Evolutionary conservation across 768 basidiomycete genomes (phyloP).

Genomic region (Suillus spraguei): DNA sequence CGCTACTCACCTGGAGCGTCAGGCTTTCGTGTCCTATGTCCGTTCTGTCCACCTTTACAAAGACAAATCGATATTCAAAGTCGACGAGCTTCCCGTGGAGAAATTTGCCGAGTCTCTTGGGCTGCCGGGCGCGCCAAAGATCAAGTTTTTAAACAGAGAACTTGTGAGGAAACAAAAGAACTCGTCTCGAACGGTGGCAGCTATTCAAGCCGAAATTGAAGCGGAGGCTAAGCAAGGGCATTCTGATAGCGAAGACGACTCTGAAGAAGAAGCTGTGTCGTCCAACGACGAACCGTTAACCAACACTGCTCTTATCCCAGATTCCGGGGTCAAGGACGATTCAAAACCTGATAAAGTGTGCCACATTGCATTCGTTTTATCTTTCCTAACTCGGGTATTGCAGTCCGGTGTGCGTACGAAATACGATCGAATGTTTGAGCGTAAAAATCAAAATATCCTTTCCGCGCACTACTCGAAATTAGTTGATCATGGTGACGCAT

Average conservation of each 20-base stretch:
- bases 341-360: constrained; percentile 44
- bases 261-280: constrained; percentile 29
- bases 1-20: constrained; percentile 13
- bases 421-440: constrained; percentile 97
- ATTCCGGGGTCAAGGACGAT: constrained; percentile 9
- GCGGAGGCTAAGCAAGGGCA: constrained; percentile 20
- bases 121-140: constrained; percentile 92
- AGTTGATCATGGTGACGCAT: constrained; percentile 62
- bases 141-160: constrained; percentile 79
- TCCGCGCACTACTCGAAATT: constrained; percentile 91
- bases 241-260: constrained; percentile 22
- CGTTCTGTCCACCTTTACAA: constrained; percentile 92
- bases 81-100: constrained; percentile 80
- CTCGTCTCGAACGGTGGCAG: constrained; percentile 49
- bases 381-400: not conserved
- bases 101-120: constrained; percentile 89
- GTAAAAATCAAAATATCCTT: constrained; percentile 92
- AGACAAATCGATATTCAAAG: constrained; percentile 90
- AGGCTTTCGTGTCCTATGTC: constrained; percentile 97
- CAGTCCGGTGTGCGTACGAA: constrained; percentile 74
- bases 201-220: constrained; percentile 34
- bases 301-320: constrained; percentile 9
- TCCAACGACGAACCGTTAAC: constrained; percentile 23
- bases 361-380: constrained; percentile 7
- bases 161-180: constrained; percentile 80